Evolutionary conservation across 2,329 filamentous ascomycete species (phyloP).

Genomic region (Fusarium annulatum): DNA sequence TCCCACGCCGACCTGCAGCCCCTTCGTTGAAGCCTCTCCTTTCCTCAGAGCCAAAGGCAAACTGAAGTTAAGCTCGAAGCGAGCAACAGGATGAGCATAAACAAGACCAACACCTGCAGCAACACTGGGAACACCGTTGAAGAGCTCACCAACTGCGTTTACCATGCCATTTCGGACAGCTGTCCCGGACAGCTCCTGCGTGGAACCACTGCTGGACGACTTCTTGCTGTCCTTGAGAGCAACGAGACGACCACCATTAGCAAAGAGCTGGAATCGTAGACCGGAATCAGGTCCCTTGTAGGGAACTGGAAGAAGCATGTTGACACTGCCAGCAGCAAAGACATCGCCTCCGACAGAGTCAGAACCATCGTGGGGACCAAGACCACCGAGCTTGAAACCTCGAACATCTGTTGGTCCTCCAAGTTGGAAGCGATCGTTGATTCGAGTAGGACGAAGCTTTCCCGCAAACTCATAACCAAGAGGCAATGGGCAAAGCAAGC

Average conservation of each 20-base stretch:
- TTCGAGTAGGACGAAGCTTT: conserved; percentile 74
- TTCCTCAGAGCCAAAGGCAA: conserved; percentile 83
- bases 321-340: conserved; percentile 89
- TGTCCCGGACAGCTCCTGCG: conserved; percentile 50
- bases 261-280: conserved; percentile 87
- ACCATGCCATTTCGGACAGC: conserved; percentile 66
- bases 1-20: conserved; percentile 93
- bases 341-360: conserved; percentile 93
- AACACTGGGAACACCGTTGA: conserved; percentile 81
- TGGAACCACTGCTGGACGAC: conserved; percentile 52
- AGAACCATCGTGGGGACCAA: conserved; percentile 86
- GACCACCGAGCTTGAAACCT: conserved; percentile 88
- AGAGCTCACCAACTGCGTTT: conserved; percentile 75
- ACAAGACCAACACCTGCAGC: conserved; percentile 91
- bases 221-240: conserved; percentile 73
- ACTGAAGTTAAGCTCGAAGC: conserved; percentile 97
- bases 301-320: conserved; percentile 86
- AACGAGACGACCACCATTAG: conserved; percentile 88
- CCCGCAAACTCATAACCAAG: conserved; percentile 65
- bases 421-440: conserved; percentile 95
- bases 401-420: conserved; percentile 95
- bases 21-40: conserved; percentile 90
- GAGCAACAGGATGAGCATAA: conserved; percentile 91
- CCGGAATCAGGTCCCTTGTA: conserved; percentile 84
- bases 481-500: conserved; percentile 84